Percentiles rank a stretch among this genome's conserved stretches.
Conservation (phyloP, 495 filamentous ascomycete species). For the Talaromyces borbonicus region DNA sequence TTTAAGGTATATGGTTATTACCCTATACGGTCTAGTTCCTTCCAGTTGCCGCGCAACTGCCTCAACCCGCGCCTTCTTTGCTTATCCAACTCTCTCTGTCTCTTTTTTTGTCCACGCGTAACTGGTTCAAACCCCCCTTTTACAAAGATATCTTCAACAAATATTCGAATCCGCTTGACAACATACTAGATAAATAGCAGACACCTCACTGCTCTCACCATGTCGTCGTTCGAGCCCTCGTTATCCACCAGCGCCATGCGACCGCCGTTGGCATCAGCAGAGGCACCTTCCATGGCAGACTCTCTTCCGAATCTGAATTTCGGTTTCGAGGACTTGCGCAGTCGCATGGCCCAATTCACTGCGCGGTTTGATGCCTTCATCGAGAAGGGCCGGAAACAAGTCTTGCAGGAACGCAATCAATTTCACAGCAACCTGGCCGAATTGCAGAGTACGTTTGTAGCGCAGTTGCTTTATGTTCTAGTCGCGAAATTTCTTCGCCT, state of each 20-base stretch:
- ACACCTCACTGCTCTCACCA: too few relatives aligned
- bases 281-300: constrained; percentile 61
- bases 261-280: constrained; percentile 48
- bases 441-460: constrained; percentile 72
- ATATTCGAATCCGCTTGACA: neutral
- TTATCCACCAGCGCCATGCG: constrained; percentile 67
- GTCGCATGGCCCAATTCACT: constrained; percentile 90
- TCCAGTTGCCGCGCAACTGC: constrained; percentile 8
- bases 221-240: constrained; percentile 71
- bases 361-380: constrained; percentile 89
- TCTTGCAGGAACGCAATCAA: constrained; percentile 86
- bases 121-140: neutral
- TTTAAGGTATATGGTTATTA: neutral
- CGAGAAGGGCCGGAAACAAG: constrained; percentile 75
- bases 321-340: constrained; percentile 90
- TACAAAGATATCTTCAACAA: neutral
- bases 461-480: too few relatives aligned
- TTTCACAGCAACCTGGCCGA: constrained; percentile 87
- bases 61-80: neutral
- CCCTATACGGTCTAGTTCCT: neutral
- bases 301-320: constrained; percentile 86
- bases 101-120: neutral
- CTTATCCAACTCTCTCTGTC: neutral
- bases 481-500: neutral
- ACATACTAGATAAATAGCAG: neutral